These are phyloP conservation scores for Cyberlindnera mrakii DNA, from an alignment of 805 yeast species.

Conservation along the genomic window DNA sequence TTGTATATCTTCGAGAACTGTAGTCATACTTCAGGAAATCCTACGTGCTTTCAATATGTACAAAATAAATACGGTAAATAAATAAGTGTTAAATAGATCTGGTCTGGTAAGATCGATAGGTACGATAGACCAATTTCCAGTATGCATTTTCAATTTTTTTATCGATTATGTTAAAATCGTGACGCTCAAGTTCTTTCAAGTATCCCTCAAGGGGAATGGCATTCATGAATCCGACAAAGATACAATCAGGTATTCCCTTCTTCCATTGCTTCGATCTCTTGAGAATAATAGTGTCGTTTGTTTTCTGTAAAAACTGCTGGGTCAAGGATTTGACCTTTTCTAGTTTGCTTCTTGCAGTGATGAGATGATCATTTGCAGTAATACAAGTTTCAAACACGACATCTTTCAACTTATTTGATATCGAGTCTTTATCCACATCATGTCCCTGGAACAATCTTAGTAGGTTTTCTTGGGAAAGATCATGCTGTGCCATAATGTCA, in stretches of 20 bases:
- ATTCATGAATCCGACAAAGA: slow-evolving; percentile 62
- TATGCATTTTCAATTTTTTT: slow-evolving; percentile 18
- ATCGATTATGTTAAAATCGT: slow-evolving; percentile 55
- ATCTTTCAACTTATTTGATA: slow-evolving; percentile 40
- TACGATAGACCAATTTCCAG: slow-evolving; percentile 24
- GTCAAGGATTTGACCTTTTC: slow-evolving; percentile 33
- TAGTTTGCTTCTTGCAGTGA: slow-evolving; percentile 60
- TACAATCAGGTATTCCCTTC: slow-evolving; percentile 50
- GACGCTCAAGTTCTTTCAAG: slow-evolving; percentile 50
- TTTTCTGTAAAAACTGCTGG: slow-evolving; percentile 19
- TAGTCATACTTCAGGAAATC: no score
- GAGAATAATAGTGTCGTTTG: slow-evolving; percentile 24
- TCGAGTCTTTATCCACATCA: slow-evolving; percentile 19
- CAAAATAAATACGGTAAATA: neutral
- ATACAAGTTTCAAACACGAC: slow-evolving; percentile 66
- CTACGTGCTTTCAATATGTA: neutral
- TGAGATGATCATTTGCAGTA: slow-evolving; percentile 72
- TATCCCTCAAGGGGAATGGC: slow-evolving; percentile 62
- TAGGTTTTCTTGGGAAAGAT: slow-evolving; percentile 59
- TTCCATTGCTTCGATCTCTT: slow-evolving; percentile 34
- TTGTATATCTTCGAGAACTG: no score
- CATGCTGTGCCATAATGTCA: slow-evolving; percentile 46
- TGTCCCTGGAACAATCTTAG: slow-evolving; percentile 36
- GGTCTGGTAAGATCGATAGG: slow-evolving; percentile 18
- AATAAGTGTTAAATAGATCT: slow-evolving; percentile 10